A percentile compares a stretch with the other conserved stretches of the same genome.
Conservation (phyloP, 2,329 filamentous ascomycete genomes). For the Akanthomyces dipterigenus region DNA sequence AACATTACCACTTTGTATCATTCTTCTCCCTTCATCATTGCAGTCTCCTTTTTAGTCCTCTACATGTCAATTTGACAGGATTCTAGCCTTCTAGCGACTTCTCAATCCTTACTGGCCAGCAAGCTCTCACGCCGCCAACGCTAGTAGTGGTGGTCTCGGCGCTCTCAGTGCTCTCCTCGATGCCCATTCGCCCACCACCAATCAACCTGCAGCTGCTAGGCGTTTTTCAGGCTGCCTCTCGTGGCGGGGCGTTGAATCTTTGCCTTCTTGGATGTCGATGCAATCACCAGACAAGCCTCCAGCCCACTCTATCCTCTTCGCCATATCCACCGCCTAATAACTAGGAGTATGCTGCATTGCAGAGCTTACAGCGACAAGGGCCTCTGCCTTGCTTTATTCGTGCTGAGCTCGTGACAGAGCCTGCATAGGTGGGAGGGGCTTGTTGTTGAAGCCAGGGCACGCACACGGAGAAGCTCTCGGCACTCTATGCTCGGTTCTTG, state of each 20-base stretch:
- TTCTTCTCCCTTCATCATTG: neutral
- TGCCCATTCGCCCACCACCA: constrained; percentile 9
- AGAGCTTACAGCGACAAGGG: neutral
- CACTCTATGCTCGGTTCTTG: constrained; percentile 1
- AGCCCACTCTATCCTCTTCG: neutral
- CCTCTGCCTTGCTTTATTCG: constrained; percentile 6
- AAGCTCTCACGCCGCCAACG: neutral
- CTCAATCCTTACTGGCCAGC: constrained; percentile 1
- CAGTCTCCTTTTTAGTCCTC: neutral
- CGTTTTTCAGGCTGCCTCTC: constrained; percentile 10
- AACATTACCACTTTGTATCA: neutral
- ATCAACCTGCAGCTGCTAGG: constrained; percentile 7
- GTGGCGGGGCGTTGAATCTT: constrained; percentile 1
- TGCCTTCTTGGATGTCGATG: neutral
- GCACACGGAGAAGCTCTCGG: neutral
- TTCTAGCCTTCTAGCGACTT: neutral
- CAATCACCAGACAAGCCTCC: neutral
- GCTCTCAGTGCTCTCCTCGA: neutral
- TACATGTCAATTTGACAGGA: neutral
- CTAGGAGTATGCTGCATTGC: neutral
- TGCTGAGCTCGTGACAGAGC: neutral
- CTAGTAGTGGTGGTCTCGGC: neutral
- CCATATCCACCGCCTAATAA: neutral
- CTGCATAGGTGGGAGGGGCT: constrained; percentile 3
- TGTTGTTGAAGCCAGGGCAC: neutral